Base-by-base conservation (phyloP, 2,329 filamentous ascomycete genomes). In the Rhynchosporium agropyri region DNA sequence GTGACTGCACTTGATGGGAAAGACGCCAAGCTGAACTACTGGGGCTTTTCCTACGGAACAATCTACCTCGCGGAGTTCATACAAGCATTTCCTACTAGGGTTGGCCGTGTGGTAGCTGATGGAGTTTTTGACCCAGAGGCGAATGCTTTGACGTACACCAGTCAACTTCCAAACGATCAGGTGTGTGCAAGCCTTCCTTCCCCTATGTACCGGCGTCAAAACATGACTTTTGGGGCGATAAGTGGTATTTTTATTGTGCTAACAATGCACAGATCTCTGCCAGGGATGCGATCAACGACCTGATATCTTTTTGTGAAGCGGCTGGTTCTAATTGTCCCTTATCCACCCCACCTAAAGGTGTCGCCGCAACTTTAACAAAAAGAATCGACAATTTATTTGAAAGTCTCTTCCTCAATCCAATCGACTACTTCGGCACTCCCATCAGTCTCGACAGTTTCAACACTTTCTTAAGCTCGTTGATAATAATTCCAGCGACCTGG, bases 11-110 rank as follows among this genome's bases (percentile, higher is more conserved):
- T 59, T 9, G 61, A 58, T 33, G 48, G 55, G 1, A 9, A 7
- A 40, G 49, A 40, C 28, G 53, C 53, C 26, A 65, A 51, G 26
- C 20, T 51, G 46, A 49, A 65, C 20, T 61, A 61, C 40, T 77
- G 79, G 72, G 80, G 81, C 0, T 76, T 82, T 49, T 81, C 79
- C 2, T 83, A 83, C 62, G 78, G 78, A 4, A 78, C 76, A 1
- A 68, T 77, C n/a, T 71, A 78, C 12, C 76, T 77, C 1, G 76
- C 75, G 45, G 77, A 74, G 1, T 79, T 79, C 58, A 76, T 77
- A 8, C 75, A 75, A 3, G 73, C 77, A 72, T 78, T 75, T 61
- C 78, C 78, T 2, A 69, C 67, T 1, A 70, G 74, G 15, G 70
- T 81, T 10, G 78, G 76, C 0, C 74, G 79, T 8, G 65, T 81